phyloP scores from a whole-genome alignment of 805 yeast genomes.

The Wickerhamomyces silvicola region DNA sequence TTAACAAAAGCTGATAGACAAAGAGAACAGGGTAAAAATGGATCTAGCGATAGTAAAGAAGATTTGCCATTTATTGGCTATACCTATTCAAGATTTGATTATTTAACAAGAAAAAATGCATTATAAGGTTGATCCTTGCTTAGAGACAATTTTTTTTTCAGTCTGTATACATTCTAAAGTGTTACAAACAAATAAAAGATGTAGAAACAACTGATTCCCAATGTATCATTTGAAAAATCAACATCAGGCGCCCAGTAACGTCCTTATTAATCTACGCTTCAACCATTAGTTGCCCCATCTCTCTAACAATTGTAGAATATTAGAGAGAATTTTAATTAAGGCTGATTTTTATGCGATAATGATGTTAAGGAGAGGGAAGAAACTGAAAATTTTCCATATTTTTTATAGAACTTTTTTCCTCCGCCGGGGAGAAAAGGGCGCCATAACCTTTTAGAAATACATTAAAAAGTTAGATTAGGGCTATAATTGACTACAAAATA shows the following conservation, averaged over 20 bases:
- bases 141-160: no score
- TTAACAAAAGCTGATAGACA: slow-evolving; percentile 60
- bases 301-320: slow-evolving; percentile 1
- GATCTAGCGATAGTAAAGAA: slow-evolving; percentile 53
- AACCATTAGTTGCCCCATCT: neutral
- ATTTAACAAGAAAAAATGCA: slow-evolving; percentile 69
- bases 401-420: neutral
- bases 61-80: slow-evolving; percentile 97
- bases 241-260: slow-evolving; percentile 3
- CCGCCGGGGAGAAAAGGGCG: no score
- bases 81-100: slow-evolving; percentile 92
- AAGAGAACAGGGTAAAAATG: slow-evolving; percentile 44
- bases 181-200: slow-evolving; percentile 8
- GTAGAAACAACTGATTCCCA: slow-evolving; percentile 37
- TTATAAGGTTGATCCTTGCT: no score
- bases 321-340: no score
- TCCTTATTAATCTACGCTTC: slow-evolving; percentile 1
- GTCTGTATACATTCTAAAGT: no score
- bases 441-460: no score
- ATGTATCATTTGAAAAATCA: slow-evolving; percentile 10
- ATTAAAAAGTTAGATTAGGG: no score
- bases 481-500: no score
- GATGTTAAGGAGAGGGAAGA: neutral
- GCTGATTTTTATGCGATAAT: no score
- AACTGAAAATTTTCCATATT: neutral